Evolutionary conservation across 306 rosid species (phyloP), one percentile per base, ranked within the genome.

Genomic region (Cucumis cinereus): DNA sequence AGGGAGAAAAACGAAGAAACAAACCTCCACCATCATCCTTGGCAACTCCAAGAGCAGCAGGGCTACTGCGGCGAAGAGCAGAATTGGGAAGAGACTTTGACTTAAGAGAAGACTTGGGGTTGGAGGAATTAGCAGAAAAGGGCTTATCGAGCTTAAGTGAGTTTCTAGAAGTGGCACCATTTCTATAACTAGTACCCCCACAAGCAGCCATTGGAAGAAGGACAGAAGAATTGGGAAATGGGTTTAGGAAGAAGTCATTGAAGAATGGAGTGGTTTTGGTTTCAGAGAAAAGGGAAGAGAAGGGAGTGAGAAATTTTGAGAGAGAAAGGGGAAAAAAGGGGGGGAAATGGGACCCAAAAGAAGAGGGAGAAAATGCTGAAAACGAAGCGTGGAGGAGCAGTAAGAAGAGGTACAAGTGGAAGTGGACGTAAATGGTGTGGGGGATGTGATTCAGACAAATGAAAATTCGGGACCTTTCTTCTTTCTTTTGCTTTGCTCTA

Each of bases 1-100:
- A 0, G n/a, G 7, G 2, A 72, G 76, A 59, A 62, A 53, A 3
- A 50, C 30, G 5, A 70, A 90, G n/a, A 17, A 22, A 91, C 84
- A 64, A 8, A 95, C 98, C 93, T 77, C 93, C 84, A 36, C 85
- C 59, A 77, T 86, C 89, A 78, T 89, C 91, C 83, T 90, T 94
- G 82, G 79, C 77, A 22, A 63, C 45, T 35, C 67, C 62, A 10
- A 84, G 36, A 33, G 92, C 78, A 72, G 88, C 90, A 35, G 96
- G 83, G 84, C 88, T 85, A 72, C 78, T 95, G 38, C 99, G 98
- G 77, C 98, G 96, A 63, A 87, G 90, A 71, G 81, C 75, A 49
- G 89, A 84, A 79, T 90, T 81, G 23, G 83, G 72, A 74, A 86
- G 76, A 77, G 87, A 56, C 83, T 90, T 95, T 10, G 97, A 86